phyloP scores from a whole-genome alignment of 495 filamentous ascomycete species.

The Trichocladium uniseriatum region DNA sequence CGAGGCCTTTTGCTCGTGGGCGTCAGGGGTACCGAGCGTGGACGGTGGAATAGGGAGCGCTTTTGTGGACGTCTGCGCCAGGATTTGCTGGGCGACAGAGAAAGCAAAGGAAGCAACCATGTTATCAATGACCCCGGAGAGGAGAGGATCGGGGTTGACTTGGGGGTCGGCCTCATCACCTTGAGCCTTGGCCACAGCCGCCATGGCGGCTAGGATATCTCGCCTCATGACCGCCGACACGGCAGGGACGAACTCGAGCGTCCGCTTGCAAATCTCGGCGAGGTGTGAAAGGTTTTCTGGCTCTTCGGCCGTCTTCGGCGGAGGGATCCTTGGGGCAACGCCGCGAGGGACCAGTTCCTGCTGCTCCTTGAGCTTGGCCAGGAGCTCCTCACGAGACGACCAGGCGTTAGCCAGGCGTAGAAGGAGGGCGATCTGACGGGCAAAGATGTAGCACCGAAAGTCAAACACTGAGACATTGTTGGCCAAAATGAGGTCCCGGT shows the following conservation, averaged over 20 bases:
- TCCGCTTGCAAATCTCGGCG: conserved; percentile 68
- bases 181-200: conserved; percentile 20
- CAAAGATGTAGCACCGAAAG: conserved; percentile 90
- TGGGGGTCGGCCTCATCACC: conserved; percentile 9
- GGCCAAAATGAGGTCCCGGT: conserved; percentile 86
- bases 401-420: conserved; percentile 69
- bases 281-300: conserved; percentile 67
- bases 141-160: conserved; percentile 20
- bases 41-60: conserved; percentile 56
- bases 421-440: conserved; percentile 74
- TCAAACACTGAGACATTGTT: conserved; percentile 97
- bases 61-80: conserved; percentile 65
- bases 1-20: conserved; percentile 41
- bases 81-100: conserved; percentile 64
- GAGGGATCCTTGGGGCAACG: conserved; percentile 39
- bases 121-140: conserved; percentile 59
- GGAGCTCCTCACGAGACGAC: conserved; percentile 46
- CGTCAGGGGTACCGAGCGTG: conserved; percentile 35
- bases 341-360: conserved; percentile 43
- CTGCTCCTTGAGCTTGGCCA: conserved; percentile 49
- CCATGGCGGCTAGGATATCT: conserved; percentile 51
- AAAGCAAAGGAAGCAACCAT: conserved; percentile 80
- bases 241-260: conserved; percentile 70
- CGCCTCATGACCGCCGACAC: conserved; percentile 66
- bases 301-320: conserved; percentile 43